Evolutionary conservation across 192 early-diverging fungal species (phyloP).

Genomic region (Oehlia diaphana): DNA sequence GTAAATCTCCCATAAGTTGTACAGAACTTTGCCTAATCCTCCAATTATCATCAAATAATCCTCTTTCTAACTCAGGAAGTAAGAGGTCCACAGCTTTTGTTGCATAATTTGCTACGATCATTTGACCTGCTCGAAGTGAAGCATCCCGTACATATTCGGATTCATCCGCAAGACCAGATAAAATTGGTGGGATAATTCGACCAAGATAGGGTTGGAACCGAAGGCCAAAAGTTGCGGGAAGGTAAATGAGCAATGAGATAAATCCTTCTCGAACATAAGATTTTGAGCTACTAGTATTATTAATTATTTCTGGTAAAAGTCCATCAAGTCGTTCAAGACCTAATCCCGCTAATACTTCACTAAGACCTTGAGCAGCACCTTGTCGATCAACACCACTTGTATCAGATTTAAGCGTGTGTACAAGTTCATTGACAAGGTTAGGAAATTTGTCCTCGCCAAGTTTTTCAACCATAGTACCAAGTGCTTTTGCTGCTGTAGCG

Average conservation of each 20-base stretch:
- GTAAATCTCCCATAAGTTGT: constrained; percentile 91
- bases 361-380: constrained; percentile 96
- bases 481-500: constrained; percentile 88
- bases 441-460: constrained; percentile 95
- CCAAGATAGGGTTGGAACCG: constrained; percentile 91
- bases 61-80: constrained; percentile 87
- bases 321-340: constrained; percentile 83
- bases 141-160: constrained; percentile 90
- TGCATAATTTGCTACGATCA: constrained; percentile 91
- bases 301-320: constrained; percentile 87
- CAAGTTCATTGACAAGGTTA: constrained; percentile 81
- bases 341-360: constrained; percentile 88
- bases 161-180: constrained; percentile 94
- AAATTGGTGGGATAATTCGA: constrained; percentile 82
- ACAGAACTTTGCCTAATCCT: constrained; percentile 93
- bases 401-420: constrained; percentile 85
- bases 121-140: constrained; percentile 88
- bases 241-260: constrained; percentile 90
- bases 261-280: constrained; percentile 94
- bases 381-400: constrained; percentile 90
- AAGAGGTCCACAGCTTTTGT: constrained; percentile 84
- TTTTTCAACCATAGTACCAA: constrained; percentile 89
- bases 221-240: constrained; percentile 92
- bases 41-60: constrained; percentile 92
- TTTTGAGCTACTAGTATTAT: constrained; percentile 69